Evolutionary conservation across 495 filamentous ascomycete genomes (phyloP).

Genomic region (Podospora australis): DNA sequence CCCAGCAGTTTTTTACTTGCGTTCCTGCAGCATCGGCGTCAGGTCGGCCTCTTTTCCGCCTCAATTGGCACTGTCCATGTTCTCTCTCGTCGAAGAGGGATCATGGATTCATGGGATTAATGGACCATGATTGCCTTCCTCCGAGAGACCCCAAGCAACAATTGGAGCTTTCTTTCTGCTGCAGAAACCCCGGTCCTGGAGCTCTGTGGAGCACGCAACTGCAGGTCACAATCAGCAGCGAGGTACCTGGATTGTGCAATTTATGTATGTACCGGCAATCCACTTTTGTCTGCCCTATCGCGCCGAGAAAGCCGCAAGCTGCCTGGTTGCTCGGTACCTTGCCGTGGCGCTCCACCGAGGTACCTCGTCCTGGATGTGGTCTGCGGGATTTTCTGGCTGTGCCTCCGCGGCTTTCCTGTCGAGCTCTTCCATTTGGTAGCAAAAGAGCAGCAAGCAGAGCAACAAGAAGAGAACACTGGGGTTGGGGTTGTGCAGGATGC

Average conservation of each 20-base stretch:
- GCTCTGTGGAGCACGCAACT: constrained; percentile 16
- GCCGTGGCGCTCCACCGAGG: constrained; percentile 12
- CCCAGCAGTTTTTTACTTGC: not conserved
- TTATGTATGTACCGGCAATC: constrained; percentile 18
- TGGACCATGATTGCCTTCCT: constrained; percentile 5
- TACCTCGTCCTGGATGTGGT: constrained; percentile 16
- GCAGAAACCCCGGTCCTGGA: constrained; percentile 7
- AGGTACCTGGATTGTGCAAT: constrained; percentile 23
- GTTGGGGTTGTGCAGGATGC: no score
- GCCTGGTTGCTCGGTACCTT: constrained; percentile 21
- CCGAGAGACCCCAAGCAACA: constrained; percentile 17
- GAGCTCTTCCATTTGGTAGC: constrained; percentile 1
- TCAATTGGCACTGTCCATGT: constrained; percentile 20
- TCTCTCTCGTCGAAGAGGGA: no score
- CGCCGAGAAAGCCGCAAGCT: constrained; percentile 10
- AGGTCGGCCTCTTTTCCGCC: constrained; percentile 14
- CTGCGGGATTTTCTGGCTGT: constrained; percentile 35
- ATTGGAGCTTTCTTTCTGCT: constrained; percentile 4
- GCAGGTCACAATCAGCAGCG: constrained; percentile 25
- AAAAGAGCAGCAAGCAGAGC: not conserved
- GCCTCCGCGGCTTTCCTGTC: constrained; percentile 7
- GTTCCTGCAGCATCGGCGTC: constrained; percentile 11
- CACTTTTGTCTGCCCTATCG: constrained; percentile 11
- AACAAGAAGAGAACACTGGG: not conserved
- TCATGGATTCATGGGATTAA: constrained; percentile 19